Evolutionary conservation across 2,329 filamentous ascomycete species (phyloP), one percentile per base, ranked within the genome.

Genomic region (Clathrospora elynae): DNA sequence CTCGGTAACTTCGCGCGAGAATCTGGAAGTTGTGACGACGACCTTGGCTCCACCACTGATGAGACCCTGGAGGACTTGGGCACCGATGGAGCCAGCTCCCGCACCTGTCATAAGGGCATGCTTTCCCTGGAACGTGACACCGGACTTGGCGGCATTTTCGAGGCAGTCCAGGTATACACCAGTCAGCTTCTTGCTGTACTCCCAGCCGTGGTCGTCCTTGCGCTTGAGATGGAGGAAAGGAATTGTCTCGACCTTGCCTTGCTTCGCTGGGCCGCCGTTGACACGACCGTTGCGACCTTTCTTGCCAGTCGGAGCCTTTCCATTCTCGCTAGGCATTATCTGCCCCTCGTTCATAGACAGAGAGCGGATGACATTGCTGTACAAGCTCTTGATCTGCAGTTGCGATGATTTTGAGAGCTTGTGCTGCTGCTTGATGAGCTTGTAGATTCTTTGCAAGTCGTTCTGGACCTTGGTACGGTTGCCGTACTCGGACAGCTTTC

Each of bases 131-230:
- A 95, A 99, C 32, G 85, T 93, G 46, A 99, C 85, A 71, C 93
- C 93, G 42, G 83, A 79, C 63, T 85, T 87, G 54, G 93, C 93
- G 55, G 91, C 90, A 52, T 91, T 83, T 75, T 96, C 91, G 20
- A 99, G 75, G 51, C 90, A 90, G 68, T 96, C 90, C 22, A 99
- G 83, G 70, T 99, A 99, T 59, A 91, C 74, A 43, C 89, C 88
- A 16, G 93, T 97, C 44, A 99, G 82, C 78, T 95, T 96, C 82
- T 97, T 99, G 83, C 90, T 97, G 78, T 97, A 99, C 67, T 97
- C 91, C 93, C 93, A 99, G 49, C 92, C 92, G 64, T 96, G 87
- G 50, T 91, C 83, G 39, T 88, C 85, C 74, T 95, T 95, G 72
- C 90, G 88, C 82, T 96, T 96, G 44, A 99, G 78, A 71, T 99